A percentile compares a stretch with the other conserved stretches of the same genome.
phyloP scores from a whole-genome alignment of 1,284 basidiomycete species.

The Schizophyllum commune region DNA sequence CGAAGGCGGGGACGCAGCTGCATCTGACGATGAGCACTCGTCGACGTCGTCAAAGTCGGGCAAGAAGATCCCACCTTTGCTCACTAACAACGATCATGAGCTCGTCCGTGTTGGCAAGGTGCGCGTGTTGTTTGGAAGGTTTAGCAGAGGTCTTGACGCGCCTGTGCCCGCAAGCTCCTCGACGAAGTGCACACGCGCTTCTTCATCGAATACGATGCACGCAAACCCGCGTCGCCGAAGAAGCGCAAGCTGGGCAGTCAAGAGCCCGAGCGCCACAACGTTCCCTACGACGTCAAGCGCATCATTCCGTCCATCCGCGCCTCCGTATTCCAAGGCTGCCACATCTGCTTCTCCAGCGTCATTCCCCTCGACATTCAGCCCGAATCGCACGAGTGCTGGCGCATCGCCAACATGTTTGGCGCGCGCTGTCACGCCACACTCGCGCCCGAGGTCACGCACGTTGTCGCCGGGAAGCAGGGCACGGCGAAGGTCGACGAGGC shows the following conservation, averaged over 20 bases:
- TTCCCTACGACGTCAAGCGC: slow-evolving; percentile 36
- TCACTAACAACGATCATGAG: slow-evolving; percentile 88
- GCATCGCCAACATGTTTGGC: slow-evolving; percentile 81
- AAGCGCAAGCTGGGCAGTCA: slow-evolving; percentile 23
- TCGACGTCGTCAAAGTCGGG: slow-evolving; percentile 25
- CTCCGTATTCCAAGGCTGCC: slow-evolving; percentile 67
- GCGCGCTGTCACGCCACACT: slow-evolving; percentile 74
- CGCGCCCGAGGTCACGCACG: slow-evolving; percentile 71
- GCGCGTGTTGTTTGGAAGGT: slow-evolving; percentile 14
- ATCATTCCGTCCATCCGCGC: slow-evolving; percentile 81
- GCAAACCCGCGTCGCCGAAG: slow-evolving; percentile 26
- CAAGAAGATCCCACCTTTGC: slow-evolving; percentile 46
- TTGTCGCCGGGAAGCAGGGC: slow-evolving; percentile 85
- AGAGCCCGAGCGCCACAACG: slow-evolving; percentile 39
- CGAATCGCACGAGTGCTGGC: slow-evolving; percentile 84
- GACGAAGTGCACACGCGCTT: slow-evolving; percentile 71
- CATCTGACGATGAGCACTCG: slow-evolving; percentile 1
- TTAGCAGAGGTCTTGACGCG: slow-evolving; percentile 2
- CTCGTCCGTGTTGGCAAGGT: slow-evolving; percentile 71
- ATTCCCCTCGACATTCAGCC: slow-evolving; percentile 81
- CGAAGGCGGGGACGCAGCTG: slow-evolving; percentile 4
- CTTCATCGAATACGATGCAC: slow-evolving; percentile 57
- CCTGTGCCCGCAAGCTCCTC: slow-evolving; percentile 47
- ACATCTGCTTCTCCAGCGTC: slow-evolving; percentile 88
- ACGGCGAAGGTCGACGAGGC: slow-evolving; percentile 89